Conservation (phyloP, 164 flowering plant species). For the Vitis amurensis region DNA sequence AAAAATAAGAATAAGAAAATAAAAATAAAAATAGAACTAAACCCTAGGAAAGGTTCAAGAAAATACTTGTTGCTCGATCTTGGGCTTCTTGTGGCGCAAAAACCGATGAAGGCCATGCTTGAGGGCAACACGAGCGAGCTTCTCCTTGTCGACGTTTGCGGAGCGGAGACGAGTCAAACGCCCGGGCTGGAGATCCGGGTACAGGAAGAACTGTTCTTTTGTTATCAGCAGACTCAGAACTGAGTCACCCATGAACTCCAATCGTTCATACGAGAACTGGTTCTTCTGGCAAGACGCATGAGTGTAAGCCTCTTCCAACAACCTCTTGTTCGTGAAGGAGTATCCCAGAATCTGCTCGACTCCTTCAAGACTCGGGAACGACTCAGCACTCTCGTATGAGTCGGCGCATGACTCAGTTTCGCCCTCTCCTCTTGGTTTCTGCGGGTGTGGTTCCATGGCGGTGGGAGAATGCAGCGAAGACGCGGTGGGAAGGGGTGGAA, state of each 20-base stretch:
- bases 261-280: constrained; percentile 38
- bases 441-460: not conserved
- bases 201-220: constrained; percentile 30
- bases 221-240: constrained; percentile 44
- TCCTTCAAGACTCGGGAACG: constrained; percentile 24
- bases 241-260: constrained; percentile 66
- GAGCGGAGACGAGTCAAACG: constrained; percentile 45
- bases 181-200: constrained; percentile 52
- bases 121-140: constrained; percentile 66
- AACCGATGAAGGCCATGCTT: constrained; percentile 39
- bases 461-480: no score
- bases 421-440: not conserved
- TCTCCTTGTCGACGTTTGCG: constrained; percentile 65
- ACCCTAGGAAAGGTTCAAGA: not conserved
- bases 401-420: not conserved
- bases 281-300: constrained; percentile 22
- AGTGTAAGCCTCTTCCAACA: constrained; percentile 49
- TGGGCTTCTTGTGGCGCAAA: constrained; percentile 39
- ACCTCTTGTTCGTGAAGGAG: constrained; percentile 25
- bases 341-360: constrained; percentile 46
- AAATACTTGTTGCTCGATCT: constrained; percentile 42
- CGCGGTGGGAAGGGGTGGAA: no score
- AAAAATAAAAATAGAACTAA: not conserved
- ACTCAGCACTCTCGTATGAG: not conserved
- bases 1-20: not conserved